phyloP scores from a whole-genome alignment of 2,329 filamentous ascomycete species.

The Trematosphaeria pertusa region DNA sequence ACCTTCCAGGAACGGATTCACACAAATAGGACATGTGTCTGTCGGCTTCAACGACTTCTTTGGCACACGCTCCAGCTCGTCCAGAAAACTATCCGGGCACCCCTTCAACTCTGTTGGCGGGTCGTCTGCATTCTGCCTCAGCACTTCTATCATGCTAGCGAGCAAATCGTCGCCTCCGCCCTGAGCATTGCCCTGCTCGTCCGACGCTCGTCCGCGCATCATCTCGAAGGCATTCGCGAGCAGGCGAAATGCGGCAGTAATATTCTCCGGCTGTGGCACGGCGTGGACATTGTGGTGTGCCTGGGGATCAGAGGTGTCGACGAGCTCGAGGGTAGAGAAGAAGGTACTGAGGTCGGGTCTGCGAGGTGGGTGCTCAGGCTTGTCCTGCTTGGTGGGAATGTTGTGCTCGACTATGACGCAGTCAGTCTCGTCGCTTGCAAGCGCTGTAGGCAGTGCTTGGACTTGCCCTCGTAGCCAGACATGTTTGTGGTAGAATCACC shows the following conservation, averaged over 20 bases:
- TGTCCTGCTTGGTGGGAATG: conserved; percentile 49
- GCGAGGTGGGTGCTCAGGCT: conserved; percentile 52
- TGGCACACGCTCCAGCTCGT: conserved; percentile 65
- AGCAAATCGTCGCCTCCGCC: conserved; percentile 53
- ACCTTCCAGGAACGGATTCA: conserved; percentile 67
- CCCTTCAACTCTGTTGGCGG: conserved; percentile 68
- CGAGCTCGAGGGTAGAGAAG: conserved; percentile 67
- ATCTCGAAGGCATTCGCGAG: conserved; percentile 67
- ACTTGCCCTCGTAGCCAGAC: conserved; percentile 57
- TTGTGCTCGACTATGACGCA: conserved; percentile 55
- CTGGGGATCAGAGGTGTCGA: conserved; percentile 59
- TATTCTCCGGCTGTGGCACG: conserved; percentile 65
- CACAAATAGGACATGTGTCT: conserved; percentile 67
- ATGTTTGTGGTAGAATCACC: conserved; percentile 31
- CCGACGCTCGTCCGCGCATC: conserved; percentile 57
- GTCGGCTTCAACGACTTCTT: conserved; percentile 60
- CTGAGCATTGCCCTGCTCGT: conserved; percentile 27
- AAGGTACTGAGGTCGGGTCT: conserved; percentile 71
- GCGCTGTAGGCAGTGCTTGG: conserved; percentile 10
- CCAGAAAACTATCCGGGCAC: conserved; percentile 67
- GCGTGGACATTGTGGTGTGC: conserved; percentile 63
- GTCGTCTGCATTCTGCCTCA: conserved; percentile 63
- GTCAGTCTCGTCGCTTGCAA: conserved; percentile 15
- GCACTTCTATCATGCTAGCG: conserved; percentile 61
- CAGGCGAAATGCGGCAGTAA: conserved; percentile 65